Conservation (phyloP, 2,329 filamentous ascomycete species). For the Botrytis sinoallii region DNA sequence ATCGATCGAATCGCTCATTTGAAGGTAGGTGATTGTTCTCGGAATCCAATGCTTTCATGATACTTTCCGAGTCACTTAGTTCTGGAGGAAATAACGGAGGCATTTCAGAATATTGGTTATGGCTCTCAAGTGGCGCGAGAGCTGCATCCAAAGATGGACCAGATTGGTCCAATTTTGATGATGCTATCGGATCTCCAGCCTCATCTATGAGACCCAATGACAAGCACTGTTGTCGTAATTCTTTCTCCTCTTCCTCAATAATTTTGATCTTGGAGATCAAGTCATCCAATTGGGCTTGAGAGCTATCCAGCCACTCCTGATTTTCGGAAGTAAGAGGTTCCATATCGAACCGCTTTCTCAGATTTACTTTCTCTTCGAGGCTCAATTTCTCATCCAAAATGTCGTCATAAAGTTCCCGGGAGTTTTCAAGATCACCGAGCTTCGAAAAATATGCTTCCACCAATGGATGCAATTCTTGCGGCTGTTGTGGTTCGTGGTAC, state of each 20-base stretch:
- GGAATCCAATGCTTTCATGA: neutral
- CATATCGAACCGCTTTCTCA: conserved; percentile 15
- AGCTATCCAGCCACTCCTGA: conserved; percentile 26
- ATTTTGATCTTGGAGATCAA: conserved; percentile 20
- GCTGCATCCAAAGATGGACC: conserved; percentile 2
- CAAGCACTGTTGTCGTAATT: conserved; percentile 24
- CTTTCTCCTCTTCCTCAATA: conserved; percentile 15
- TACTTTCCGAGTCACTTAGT: neutral
- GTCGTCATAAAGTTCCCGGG: conserved; percentile 25
- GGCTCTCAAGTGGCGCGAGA: conserved; percentile 15
- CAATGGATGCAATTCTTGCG: conserved; percentile 21
- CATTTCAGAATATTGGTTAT: conserved; percentile 26
- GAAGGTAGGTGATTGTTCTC: conserved; percentile 8
- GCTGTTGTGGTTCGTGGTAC: neutral
- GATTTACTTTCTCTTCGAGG: conserved; percentile 22
- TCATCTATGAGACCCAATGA: conserved; percentile 28
- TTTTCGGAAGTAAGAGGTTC: conserved; percentile 20
- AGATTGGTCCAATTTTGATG: conserved; percentile 17
- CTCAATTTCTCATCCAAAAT: conserved; percentile 21
- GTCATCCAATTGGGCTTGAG: conserved; percentile 9
- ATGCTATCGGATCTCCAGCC: conserved; percentile 25
- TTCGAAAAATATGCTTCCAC: conserved; percentile 23
- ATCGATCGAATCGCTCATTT: conserved; percentile 27
- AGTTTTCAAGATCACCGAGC: conserved; percentile 25
- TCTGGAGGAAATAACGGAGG: conserved; percentile 23